Percentiles rank a stretch among this genome's conserved stretches.
Evolutionary conservation across 2,329 filamentous ascomycete genomes (phyloP).

Genomic region (Epicoccum sorghinum): DNA sequence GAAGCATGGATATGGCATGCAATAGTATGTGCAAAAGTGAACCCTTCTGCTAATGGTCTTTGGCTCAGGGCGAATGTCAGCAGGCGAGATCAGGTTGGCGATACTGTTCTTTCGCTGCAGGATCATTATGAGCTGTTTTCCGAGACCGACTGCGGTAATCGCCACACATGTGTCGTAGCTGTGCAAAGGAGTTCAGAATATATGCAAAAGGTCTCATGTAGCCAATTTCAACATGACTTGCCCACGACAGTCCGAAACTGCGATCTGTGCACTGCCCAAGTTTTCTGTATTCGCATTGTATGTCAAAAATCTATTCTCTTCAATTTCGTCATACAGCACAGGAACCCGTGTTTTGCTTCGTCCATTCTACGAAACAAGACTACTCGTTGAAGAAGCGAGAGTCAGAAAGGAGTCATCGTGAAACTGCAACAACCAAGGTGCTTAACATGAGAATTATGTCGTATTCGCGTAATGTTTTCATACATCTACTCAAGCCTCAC

Average conservation of each 20-base stretch:
- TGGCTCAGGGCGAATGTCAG: slow-evolving; percentile 2
- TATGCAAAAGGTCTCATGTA: too few species aligned
- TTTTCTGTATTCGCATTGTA: too few species aligned
- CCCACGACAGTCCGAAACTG: too few species aligned
- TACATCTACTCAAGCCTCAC: slow-evolving; percentile 8
- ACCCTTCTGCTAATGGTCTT: slow-evolving; percentile 4
- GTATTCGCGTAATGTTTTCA: slow-evolving; percentile 12
- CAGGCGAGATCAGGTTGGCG: too few species aligned
- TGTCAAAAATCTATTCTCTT: too few species aligned
- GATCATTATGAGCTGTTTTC: too few species aligned
- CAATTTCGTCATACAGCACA: too few species aligned
- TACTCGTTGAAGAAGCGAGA: background rate
- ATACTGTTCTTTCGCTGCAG: background rate
- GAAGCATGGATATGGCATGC: slow-evolving; percentile 4
- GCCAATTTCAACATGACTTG: too few species aligned
- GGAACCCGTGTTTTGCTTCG: background rate
- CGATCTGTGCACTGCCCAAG: too few species aligned
- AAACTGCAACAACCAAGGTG: background rate
- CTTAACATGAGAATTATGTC: background rate
- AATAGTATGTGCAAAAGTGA: slow-evolving; percentile 10
- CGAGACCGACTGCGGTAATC: too few species aligned
- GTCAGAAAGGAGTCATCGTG: background rate
- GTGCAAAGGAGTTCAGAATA: too few species aligned
- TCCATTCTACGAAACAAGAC: background rate
- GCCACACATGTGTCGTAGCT: too few species aligned